Percentiles rank a stretch among this genome's conserved stretches.
Evolutionary conservation across 2,329 filamentous ascomycete genomes (phyloP).

Genomic region (Stagonosporopsis vannaccii): DNA sequence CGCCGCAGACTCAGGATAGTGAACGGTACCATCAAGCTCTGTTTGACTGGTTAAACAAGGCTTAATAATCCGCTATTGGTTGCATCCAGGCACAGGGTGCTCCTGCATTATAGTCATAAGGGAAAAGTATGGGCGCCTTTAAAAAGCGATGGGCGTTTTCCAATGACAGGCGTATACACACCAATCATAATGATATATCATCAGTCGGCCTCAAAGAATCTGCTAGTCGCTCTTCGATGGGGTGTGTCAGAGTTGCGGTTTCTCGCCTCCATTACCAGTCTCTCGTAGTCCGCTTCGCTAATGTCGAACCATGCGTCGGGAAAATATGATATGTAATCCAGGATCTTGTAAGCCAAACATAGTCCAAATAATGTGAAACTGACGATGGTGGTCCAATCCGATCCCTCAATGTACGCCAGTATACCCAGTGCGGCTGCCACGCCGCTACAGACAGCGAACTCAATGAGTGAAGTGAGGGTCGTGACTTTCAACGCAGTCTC

Average conservation of each 20-base stretch:
- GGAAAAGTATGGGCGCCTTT: not conserved
- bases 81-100: not conserved
- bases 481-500: slow-evolving; percentile 1
- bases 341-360: not conserved
- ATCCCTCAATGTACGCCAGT: slow-evolving; percentile 6
- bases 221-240: not conserved
- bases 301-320: slow-evolving; percentile 1
- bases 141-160: not conserved
- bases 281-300: slow-evolving; percentile 6
- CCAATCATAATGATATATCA: not conserved
- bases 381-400: slow-evolving; percentile 3
- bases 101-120: not conserved
- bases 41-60: slow-evolving; percentile 53
- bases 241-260: not conserved
- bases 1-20: slow-evolving; percentile 62
- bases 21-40: slow-evolving; percentile 57
- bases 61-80: not conserved
- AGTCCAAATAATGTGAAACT: slow-evolving; percentile 2
- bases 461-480: slow-evolving; percentile 4
- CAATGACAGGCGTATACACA: not conserved
- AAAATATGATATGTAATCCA: slow-evolving; percentile 3
- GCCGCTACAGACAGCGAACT: not conserved
- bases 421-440: slow-evolving; percentile 8
- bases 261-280: slow-evolving; percentile 1
- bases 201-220: not conserved